A percentile compares a stretch with the other conserved stretches of the same genome.
These are phyloP conservation scores for Gaertneriomyces semiglobifer DNA, from an alignment of 192 early-diverging fungal genomes.

Conservation along the genomic window DNA sequence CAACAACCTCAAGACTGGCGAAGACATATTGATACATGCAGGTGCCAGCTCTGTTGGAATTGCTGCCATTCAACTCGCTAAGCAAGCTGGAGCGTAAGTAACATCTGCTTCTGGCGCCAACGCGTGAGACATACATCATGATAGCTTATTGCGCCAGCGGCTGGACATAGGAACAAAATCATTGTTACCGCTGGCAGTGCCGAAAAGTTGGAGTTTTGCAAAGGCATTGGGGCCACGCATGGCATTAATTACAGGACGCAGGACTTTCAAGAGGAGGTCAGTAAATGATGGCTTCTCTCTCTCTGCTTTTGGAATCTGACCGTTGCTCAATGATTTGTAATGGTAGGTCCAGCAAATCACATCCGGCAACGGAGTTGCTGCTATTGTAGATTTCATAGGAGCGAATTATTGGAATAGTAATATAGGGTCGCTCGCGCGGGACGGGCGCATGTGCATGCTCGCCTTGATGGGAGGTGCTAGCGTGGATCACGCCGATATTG, in stretches of 20 bases:
- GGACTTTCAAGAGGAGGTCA: constrained; percentile 55
- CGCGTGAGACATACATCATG: neutral
- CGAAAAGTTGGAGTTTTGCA: constrained; percentile 68
- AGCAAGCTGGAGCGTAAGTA: constrained; percentile 36
- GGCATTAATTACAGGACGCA: constrained; percentile 77
- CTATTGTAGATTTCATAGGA: constrained; percentile 84
- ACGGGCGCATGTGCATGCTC: constrained; percentile 79
- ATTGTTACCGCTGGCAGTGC: constrained; percentile 79
- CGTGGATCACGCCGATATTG: constrained; percentile 47
- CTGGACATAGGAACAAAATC: constrained; percentile 42
- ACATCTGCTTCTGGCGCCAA: neutral
- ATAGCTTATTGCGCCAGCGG: neutral
- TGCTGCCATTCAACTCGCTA: constrained; percentile 86
- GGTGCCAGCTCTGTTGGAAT: constrained; percentile 85
- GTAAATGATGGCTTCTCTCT: neutral
- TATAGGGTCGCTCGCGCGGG: constrained; percentile 64
- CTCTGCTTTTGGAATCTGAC: no score
- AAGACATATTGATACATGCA: constrained; percentile 85
- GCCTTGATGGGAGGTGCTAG: constrained; percentile 68
- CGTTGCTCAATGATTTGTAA: no score
- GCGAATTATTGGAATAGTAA: constrained; percentile 42
- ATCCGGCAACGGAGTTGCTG: constrained; percentile 67
- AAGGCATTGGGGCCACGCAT: constrained; percentile 70
- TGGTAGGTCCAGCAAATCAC: constrained; percentile 65
- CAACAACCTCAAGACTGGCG: constrained; percentile 66